A percentile compares a stretch with the other conserved stretches of the same genome.
Evolutionary conservation across 108 stramenopile genomes (phyloP).

Genomic region (Cyclostephanos tholiformis): DNA sequence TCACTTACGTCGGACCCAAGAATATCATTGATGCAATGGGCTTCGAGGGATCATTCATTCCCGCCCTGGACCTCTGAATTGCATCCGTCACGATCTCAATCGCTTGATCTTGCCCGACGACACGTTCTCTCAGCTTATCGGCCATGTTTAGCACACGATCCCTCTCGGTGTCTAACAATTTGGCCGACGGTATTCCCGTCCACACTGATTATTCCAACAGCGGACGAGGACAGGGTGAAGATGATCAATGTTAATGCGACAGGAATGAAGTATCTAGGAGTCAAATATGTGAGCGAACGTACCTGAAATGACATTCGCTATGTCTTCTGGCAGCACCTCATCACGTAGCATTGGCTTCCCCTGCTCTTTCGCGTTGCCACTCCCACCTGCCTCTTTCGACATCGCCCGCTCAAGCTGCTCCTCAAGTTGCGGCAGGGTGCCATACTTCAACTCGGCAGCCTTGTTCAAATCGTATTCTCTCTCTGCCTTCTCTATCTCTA

Average conservation of each 20-base stretch:
- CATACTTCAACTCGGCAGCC: slow-evolving; percentile 95
- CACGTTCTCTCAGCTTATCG: slow-evolving; percentile 82
- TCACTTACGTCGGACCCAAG: slow-evolving; percentile 90
- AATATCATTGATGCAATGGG: slow-evolving; percentile 94
- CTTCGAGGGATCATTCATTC: slow-evolving; percentile 86
- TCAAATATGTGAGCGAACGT: not conserved
- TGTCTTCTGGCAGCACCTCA: slow-evolving; percentile 94
- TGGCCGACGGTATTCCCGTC: slow-evolving; percentile 93
- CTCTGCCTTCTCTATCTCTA: slow-evolving; percentile 93
- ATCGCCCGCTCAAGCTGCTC: slow-evolving; percentile 65
- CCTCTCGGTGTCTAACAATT: slow-evolving; percentile 89
- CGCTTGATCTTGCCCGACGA: slow-evolving; percentile 94
- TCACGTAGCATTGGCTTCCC: slow-evolving; percentile 80
- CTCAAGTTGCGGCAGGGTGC: slow-evolving; percentile 82
- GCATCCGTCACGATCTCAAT: slow-evolving; percentile 90
- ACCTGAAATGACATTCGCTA: slow-evolving; percentile 85
- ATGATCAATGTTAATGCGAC: not conserved
- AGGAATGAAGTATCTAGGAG: not conserved
- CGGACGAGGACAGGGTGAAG: not conserved
- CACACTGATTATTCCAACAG: slow-evolving; percentile 77
- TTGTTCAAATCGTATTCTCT: slow-evolving; percentile 92
- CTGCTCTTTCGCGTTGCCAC: slow-evolving; percentile 11
- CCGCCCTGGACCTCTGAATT: slow-evolving; percentile 91
- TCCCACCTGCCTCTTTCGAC: slow-evolving; percentile 37
- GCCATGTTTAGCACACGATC: slow-evolving; percentile 93